phyloP scores from a whole-genome alignment of 2,329 filamentous ascomycete species.

The Alternaria brassicicola region DNA sequence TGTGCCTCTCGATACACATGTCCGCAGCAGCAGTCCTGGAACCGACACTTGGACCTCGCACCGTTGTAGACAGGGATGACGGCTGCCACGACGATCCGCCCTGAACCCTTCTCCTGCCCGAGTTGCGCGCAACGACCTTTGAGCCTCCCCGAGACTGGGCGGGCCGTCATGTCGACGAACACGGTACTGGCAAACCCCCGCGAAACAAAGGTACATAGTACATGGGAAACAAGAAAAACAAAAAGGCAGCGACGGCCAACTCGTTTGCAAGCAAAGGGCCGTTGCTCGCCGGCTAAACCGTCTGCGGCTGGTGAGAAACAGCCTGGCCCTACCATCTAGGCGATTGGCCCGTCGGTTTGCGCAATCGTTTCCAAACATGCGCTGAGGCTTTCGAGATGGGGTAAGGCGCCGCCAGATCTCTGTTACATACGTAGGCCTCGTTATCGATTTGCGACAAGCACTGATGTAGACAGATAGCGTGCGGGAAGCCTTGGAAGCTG shows the following conservation, averaged over 20 bases:
- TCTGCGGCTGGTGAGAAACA: conserved; percentile 16
- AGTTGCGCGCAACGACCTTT: neutral
- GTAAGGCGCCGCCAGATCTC: conserved; percentile 17
- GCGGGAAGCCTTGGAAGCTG: conserved; percentile 16
- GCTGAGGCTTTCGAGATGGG: conserved; percentile 17
- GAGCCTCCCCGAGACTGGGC: neutral
- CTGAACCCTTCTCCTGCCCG: conserved; percentile 15
- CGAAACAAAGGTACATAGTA: conserved; percentile 2
- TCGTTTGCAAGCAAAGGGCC: conserved; percentile 17
- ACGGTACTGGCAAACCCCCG: conserved; percentile 1
- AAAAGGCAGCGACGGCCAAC: conserved; percentile 5
- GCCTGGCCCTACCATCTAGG: conserved; percentile 6
- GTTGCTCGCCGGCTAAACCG: conserved; percentile 14
- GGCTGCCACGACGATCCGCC: conserved; percentile 13
- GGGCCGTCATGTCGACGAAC: neutral
- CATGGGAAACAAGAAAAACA: neutral
- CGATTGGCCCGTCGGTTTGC: conserved; percentile 17
- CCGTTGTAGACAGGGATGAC: conserved; percentile 18
- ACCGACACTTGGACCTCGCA: conserved; percentile 10
- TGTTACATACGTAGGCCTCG: conserved; percentile 16
- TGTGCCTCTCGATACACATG: conserved; percentile 9
- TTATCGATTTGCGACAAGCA: conserved; percentile 16
- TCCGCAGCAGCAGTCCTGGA: conserved; percentile 9
- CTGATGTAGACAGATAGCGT: conserved; percentile 17
- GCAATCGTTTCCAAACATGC: conserved; percentile 19